A percentile compares a stretch with the other conserved stretches of the same genome.
These are phyloP conservation scores for Pythium periplocum DNA, from an alignment of 352 stramenopile species.

Conservation along the genomic window DNA sequence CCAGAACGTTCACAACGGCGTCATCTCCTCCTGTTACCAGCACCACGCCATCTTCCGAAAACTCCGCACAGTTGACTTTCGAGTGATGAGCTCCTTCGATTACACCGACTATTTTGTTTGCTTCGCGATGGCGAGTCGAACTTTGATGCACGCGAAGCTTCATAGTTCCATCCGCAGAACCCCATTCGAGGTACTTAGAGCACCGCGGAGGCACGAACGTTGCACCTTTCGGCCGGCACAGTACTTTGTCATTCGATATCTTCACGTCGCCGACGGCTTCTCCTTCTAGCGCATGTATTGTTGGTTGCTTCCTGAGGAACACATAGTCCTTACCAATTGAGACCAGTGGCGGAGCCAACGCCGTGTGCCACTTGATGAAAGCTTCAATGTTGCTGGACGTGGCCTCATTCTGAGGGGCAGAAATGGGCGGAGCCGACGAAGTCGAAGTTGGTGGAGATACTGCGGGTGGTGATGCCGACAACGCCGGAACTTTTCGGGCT, in stretches of 20 bases:
- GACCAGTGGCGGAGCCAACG: conserved; percentile 56
- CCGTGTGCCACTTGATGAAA: conserved; percentile 74
- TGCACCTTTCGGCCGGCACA: conserved; percentile 36
- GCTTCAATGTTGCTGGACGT: conserved; percentile 39
- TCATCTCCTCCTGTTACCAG: conserved; percentile 66
- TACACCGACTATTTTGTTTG: conserved; percentile 56
- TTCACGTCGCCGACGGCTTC: conserved; percentile 49
- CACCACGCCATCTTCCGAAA: conserved; percentile 53
- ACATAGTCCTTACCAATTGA: conserved; percentile 78
- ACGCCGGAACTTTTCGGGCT: conserved; percentile 40
- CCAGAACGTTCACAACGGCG: conserved; percentile 65
- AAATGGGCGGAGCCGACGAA: not conserved
- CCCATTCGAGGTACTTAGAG: conserved; percentile 74
- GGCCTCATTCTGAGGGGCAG: not conserved
- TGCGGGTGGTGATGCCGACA: conserved; percentile 9
- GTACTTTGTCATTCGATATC: conserved; percentile 54
- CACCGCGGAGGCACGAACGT: conserved; percentile 64
- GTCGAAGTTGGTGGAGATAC: not conserved
- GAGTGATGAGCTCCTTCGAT: conserved; percentile 63
- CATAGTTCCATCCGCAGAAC: conserved; percentile 40
- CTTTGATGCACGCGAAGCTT: conserved; percentile 56
- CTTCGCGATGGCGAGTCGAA: conserved; percentile 46
- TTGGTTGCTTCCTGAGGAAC: conserved; percentile 51
- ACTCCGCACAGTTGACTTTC: conserved; percentile 42
- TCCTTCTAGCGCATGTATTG: conserved; percentile 27